Evolutionary conservation across 257 asterid genomes (phyloP).

Genomic region (Pogostemon cablin): DNA sequence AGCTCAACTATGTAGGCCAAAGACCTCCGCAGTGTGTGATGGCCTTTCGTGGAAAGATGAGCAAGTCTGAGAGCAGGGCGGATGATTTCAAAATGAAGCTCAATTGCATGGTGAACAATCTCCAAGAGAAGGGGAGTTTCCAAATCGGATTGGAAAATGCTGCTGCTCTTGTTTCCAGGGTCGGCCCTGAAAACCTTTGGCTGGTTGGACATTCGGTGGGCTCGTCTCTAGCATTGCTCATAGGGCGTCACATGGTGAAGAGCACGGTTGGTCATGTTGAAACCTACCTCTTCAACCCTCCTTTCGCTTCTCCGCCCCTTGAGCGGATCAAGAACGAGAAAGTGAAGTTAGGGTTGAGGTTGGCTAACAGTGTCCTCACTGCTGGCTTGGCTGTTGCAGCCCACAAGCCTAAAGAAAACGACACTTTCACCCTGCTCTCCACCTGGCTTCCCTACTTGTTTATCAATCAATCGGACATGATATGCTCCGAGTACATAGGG

Average conservation of each 20-base stretch:
- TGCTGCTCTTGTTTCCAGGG: constrained; percentile 21
- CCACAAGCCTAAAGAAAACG: constrained; percentile 30
- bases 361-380: constrained; percentile 53
- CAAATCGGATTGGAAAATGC: constrained; percentile 43
- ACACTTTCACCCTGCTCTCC: constrained; percentile 41
- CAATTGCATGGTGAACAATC: constrained; percentile 42
- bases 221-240: constrained; percentile 53
- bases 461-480: constrained; percentile 51
- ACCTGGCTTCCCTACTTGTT: constrained; percentile 69
- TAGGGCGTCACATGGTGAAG: constrained; percentile 54
- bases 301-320: constrained; percentile 65
- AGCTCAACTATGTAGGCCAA: constrained; percentile 28
- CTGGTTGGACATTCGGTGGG: constrained; percentile 69
- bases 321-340: constrained; percentile 55
- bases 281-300: constrained; percentile 71
- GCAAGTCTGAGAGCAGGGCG: constrained; percentile 35
- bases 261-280: constrained; percentile 44
- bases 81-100: constrained; percentile 54
- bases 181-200: constrained; percentile 49
- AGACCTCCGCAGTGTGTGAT: constrained; percentile 50
- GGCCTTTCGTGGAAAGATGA: constrained; percentile 61
- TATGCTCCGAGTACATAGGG: constrained; percentile 62
- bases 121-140: constrained; percentile 46
- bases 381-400: constrained; percentile 63
- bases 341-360: constrained; percentile 51